Conservation (phyloP, 495 filamentous ascomycete genomes). For the Talaromyces ruber region DNA sequence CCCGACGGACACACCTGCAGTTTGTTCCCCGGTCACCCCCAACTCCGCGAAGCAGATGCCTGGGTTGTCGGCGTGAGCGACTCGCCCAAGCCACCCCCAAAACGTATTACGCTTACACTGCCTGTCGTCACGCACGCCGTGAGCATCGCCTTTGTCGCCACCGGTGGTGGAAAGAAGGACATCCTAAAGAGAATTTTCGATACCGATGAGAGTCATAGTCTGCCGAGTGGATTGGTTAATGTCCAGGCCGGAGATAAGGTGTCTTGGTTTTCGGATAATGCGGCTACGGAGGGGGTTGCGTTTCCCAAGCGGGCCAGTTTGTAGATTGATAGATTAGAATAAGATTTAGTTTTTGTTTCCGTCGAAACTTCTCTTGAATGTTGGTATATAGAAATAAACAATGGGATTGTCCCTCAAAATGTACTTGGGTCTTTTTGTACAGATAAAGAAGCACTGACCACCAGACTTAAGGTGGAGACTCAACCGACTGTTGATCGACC, state of each 20-base stretch:
- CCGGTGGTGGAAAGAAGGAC: slow-evolving; percentile 80
- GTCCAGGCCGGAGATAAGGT: slow-evolving; percentile 71
- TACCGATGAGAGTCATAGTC: slow-evolving; percentile 57
- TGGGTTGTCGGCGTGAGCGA: slow-evolving; percentile 90
- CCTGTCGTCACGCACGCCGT: slow-evolving; percentile 79
- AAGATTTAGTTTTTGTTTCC: neutral
- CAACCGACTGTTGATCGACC: neutral
- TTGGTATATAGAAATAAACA: neutral
- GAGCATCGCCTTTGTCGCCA: slow-evolving; percentile 84
- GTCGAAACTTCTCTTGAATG: neutral
- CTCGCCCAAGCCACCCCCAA: slow-evolving; percentile 88
- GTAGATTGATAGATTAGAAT: slow-evolving; percentile 13
- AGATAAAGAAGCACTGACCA: neutral
- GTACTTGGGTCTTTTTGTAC: neutral
- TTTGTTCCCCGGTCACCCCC: slow-evolving; percentile 81
- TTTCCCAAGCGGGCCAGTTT: slow-evolving; percentile 64
- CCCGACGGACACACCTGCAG: slow-evolving; percentile 97
- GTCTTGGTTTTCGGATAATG: slow-evolving; percentile 87
- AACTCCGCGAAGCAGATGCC: slow-evolving; percentile 79
- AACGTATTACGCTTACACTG: slow-evolving; percentile 83
- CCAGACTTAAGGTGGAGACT: neutral
- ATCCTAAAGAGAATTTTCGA: slow-evolving; percentile 90
- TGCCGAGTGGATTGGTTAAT: slow-evolving; percentile 87
- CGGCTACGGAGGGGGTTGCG: slow-evolving; percentile 72
- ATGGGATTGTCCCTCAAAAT: neutral